Evolutionary conservation across 2,329 filamentous ascomycete genomes (phyloP), one percentile per base, ranked within the genome.

Genomic region (Talaromyces sp.): DNA sequence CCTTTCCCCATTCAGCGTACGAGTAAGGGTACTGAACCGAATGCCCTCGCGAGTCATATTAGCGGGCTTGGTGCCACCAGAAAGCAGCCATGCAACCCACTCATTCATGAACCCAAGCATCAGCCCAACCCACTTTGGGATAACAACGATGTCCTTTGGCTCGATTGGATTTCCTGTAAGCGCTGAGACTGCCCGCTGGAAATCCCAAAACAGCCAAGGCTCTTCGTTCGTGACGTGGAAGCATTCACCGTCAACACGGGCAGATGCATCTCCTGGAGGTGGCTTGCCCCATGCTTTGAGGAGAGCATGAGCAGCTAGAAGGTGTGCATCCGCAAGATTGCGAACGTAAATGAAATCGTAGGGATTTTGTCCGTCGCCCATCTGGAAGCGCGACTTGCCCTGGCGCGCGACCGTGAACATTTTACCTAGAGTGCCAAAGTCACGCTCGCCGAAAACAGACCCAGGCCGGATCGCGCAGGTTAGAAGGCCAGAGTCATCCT

Each of bases 151-250:
- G 13, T 76, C 73, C 63, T 78, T 72, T 21, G 60, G 57, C 14
- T 61, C 57, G 8, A 80, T 76, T 4, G 76, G 70, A 53, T 78
- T 76, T 50, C 73, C 76, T n/a, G 77, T 76, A 31, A 78, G 65
- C 7, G 80, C 80, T 91, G 91, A 97, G 53, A 96, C 82, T 38
- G 87, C 86, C 43, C 91, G 84, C 63, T 89, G 86, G 71, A 96
- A 89, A 75, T 96, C 91, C 86, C 95, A 96, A 76, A 96, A 96
- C 73, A 93, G 93, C 21, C 95, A 82, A 4, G 93, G 93, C 67
- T 86, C 82, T 75, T 92, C 90, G 73, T 98, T 98, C 60, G 91
- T 95, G 70, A 98, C 85, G 78, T 96, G 86, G 79, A 98, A 93
- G 57, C 87, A 87, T 74, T 96, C 88, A 61, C 93, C 95, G 72